A percentile compares a stretch with the other conserved stretches of the same genome.
phyloP scores from a whole-genome alignment of 345 rosid genomes.

The Salix arbutifolia region DNA sequence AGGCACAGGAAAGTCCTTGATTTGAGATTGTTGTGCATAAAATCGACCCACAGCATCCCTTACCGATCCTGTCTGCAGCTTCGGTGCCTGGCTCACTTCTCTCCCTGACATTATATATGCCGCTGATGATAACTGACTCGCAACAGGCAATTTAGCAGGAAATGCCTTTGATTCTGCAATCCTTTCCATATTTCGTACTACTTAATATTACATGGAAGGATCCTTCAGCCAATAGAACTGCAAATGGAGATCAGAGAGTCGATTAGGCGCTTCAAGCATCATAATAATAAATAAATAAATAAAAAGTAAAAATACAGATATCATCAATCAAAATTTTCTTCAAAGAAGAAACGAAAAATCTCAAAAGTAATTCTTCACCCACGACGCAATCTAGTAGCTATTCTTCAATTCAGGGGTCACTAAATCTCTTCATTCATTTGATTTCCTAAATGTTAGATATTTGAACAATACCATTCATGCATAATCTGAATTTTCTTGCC shows the following conservation, averaged over 20 bases:
- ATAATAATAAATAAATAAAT: too few relatives aligned
- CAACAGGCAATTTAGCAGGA: conserved; percentile 47
- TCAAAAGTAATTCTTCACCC: neutral
- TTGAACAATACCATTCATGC: neutral
- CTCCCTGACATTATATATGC: conserved; percentile 25
- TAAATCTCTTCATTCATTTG: neutral
- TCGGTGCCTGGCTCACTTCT: conserved; percentile 33
- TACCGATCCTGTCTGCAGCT: conserved; percentile 37
- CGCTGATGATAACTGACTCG: conserved; percentile 37
- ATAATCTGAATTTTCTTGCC: too few relatives aligned
- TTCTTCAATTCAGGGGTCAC: neutral
- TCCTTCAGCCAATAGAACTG: conserved; percentile 26
- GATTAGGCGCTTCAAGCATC: neutral
- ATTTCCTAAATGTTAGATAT: neutral
- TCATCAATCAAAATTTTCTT: neutral
- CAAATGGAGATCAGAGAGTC: conserved; percentile 23
- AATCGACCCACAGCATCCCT: conserved; percentile 44
- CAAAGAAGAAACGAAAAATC: neutral
- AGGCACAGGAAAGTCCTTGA: conserved; percentile 33
- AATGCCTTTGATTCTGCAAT: conserved; percentile 49
- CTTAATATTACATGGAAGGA: conserved; percentile 34
- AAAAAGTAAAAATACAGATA: neutral
- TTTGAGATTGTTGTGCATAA: conserved; percentile 25
- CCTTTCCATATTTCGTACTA: conserved; percentile 55
- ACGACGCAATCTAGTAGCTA: neutral